Percentiles rank a stretch among this genome's conserved stretches.
Evolutionary conservation across 164 flowering plant species (phyloP).

Genomic region (Berberis thunbergii): DNA sequence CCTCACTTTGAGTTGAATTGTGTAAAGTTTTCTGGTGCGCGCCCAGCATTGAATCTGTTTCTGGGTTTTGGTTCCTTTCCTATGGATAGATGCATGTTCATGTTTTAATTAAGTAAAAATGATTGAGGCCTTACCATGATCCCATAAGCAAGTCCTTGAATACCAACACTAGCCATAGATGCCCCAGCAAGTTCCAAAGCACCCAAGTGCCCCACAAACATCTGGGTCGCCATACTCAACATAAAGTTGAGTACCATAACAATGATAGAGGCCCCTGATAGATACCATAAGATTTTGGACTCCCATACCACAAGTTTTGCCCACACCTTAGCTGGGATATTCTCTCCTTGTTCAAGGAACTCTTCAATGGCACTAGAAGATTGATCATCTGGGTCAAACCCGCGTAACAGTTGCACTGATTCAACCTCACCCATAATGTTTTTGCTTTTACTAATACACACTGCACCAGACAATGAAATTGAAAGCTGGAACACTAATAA

Average conservation of each 20-base stretch:
- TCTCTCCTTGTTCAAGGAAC: conserved; percentile 22
- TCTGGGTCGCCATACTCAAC: conserved; percentile 57
- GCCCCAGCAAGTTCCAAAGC: conserved; percentile 71
- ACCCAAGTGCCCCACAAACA: conserved; percentile 62
- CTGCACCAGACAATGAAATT: no score
- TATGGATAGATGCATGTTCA: no score
- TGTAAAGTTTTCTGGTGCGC: no score
- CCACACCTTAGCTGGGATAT: conserved; percentile 26
- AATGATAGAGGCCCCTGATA: conserved; percentile 49
- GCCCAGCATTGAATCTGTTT: no score
- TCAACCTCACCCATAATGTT: no score
- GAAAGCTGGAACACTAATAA: no score
- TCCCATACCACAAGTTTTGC: conserved; percentile 48
- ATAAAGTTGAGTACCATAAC: conserved; percentile 57
- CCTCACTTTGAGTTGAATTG: no score
- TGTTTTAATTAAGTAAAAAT: no score
- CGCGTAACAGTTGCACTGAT: no score
- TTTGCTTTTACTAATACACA: no score
- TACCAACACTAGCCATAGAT: conserved; percentile 62
- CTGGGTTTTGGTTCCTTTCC: no score
- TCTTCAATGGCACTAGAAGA: conserved; percentile 44
- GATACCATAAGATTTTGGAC: conserved; percentile 54
- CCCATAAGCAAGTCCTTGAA: conserved; percentile 86
- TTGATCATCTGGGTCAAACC: conserved; percentile 19
- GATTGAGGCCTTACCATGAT: conserved; percentile 41